Evolutionary conservation across 1,284 basidiomycete species (phyloP).

Genomic region (Trichosporon sp.): DNA sequence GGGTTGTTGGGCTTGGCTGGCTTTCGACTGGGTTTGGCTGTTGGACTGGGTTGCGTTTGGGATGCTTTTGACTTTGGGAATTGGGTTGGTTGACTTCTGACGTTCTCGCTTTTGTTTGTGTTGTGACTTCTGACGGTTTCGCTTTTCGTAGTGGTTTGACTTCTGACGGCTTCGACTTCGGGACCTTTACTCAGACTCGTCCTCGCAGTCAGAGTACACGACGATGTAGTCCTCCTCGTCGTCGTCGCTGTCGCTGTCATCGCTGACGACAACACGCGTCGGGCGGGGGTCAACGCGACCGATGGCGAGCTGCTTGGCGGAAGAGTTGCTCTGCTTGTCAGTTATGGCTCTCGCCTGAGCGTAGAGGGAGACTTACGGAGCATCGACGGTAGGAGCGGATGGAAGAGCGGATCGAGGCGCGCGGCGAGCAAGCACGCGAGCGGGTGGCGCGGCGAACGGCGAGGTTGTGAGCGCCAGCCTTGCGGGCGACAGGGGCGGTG

Average conservation of each 20-base stretch:
- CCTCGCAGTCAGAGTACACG: neutral
- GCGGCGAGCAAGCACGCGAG: neutral
- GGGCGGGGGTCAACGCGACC: neutral
- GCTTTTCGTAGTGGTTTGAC: neutral
- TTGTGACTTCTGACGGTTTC: neutral
- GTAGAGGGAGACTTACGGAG: neutral
- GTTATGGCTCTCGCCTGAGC: neutral
- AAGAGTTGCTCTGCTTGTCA: neutral
- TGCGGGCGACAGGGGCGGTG: conserved; percentile 1
- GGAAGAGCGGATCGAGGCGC: neutral
- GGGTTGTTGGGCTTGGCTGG: neutral
- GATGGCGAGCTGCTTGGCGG: conserved; percentile 1
- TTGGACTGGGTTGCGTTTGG: neutral
- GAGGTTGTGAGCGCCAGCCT: neutral
- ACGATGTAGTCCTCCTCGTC: neutral
- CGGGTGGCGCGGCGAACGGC: conserved; percentile 4
- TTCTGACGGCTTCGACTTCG: neutral
- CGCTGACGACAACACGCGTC: neutral
- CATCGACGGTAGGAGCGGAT: neutral
- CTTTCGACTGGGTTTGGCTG: neutral
- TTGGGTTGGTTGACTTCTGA: neutral
- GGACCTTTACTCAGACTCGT: neutral
- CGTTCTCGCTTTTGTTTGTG: neutral
- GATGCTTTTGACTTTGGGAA: neutral
- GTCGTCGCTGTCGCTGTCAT: neutral